phyloP scores from a whole-genome alignment of 768 basidiomycete genomes.

The Tulasnella sp. region DNA sequence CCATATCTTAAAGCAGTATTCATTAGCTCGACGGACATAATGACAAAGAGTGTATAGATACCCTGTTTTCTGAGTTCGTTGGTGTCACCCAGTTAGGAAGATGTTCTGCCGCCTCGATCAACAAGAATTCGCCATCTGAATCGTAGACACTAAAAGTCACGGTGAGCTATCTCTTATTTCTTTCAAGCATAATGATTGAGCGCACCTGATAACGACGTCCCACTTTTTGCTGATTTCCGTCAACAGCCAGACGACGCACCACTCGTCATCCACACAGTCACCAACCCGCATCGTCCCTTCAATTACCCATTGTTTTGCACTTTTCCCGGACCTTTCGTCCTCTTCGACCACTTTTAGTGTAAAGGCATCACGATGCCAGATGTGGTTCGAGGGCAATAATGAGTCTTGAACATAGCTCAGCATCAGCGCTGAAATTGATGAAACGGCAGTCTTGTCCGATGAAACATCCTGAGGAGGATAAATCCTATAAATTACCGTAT shows the following conservation, averaged over 20 bases:
- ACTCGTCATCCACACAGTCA: conserved; percentile 96
- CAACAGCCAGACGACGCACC: conserved; percentile 86
- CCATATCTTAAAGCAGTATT: conserved; percentile 95
- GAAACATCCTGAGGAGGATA: conserved; percentile 43
- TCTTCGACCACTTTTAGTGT: conserved; percentile 51
- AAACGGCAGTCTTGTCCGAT: conserved; percentile 35
- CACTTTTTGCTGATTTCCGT: conserved; percentile 61
- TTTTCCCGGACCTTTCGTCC: not conserved
- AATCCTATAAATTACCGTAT: conserved; percentile 66
- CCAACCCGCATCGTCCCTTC: conserved; percentile 85
- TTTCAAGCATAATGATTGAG: not conserved
- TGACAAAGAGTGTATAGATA: conserved; percentile 29
- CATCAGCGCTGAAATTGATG: conserved; percentile 58
- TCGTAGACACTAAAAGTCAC: conserved; percentile 48
- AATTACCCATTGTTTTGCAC: conserved; percentile 35
- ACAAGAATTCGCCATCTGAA: conserved; percentile 87
- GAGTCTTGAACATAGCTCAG: conserved; percentile 39
- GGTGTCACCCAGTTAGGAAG: conserved; percentile 88
- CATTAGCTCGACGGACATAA: too few species aligned
- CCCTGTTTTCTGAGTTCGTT: conserved; percentile 82
- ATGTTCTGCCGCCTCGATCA: conserved; percentile 89
- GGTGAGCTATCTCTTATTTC: conserved; percentile 3
- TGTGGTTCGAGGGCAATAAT: conserved; percentile 33
- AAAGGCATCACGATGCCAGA: conserved; percentile 79
- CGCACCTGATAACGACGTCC: conserved; percentile 67